Base-by-base conservation (phyloP, 1,139 yeast species). In the Debaryomycetaceae sp. region DNA sequence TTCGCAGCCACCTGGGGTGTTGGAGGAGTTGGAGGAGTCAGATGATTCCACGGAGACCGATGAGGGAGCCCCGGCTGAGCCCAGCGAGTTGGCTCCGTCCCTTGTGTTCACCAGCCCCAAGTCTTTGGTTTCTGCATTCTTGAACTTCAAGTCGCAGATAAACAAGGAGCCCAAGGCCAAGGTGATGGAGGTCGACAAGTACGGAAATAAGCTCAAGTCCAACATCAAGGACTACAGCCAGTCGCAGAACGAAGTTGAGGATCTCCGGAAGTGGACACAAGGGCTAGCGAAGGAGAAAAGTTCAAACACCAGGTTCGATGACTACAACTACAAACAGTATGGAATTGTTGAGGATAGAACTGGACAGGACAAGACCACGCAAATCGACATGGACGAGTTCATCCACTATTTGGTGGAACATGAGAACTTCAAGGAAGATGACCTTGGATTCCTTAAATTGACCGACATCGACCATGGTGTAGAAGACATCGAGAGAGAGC, bases 401-500 rank as follows among this genome's bases (percentile, higher is more conserved):
- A 60, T 65, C 5, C 53, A 57, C 6, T 71, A 60, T 44, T 50
- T 60, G 39, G 54, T 66, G 2, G 49, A 54, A n/a, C 55, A 60
- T 30, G 66, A 69, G 46, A 68, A 69, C 6, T 72, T 72, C 45
- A 43, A 54, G 4, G 44, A 44, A 5, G 44, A 53, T 4, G 72
- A 68, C 41, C 57, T 72, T 45, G 53, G 53, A 24, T 68, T 68
- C 43, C 57, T 72, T 36, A 44, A 42, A 35, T 46, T 45, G 13
- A 50, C 49, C 6, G 57, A 60, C 37, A 54, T 70, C 44, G 75
- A 72, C 52, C 59, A 68, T 48, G 75, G 74, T 4, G 52, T 62
- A 14, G 69, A 65, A 5, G 70, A 70, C 46, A 72, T 72, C 40
- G 76, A 72, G 44, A 46, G 51, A 36, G 74, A 70, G 50, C 60